Evolutionary conservation across 2,329 filamentous ascomycete genomes (phyloP).

Genomic region (Talaromyces sp.): DNA sequence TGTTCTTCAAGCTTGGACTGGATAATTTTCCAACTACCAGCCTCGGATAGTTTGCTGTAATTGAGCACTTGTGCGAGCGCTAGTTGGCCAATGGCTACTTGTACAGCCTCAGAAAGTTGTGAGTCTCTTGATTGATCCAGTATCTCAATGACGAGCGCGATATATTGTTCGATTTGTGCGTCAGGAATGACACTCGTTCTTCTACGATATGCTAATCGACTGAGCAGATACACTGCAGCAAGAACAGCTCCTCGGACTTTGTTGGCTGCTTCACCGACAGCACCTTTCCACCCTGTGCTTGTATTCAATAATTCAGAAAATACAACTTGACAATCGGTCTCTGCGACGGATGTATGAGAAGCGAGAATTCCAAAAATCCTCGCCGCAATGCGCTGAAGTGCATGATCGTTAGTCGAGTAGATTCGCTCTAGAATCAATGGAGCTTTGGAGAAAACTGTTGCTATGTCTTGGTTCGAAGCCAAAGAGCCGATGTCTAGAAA

Average conservation of each 20-base stretch:
- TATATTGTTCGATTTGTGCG: slow-evolving; percentile 40
- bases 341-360: slow-evolving; percentile 55
- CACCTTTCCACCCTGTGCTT: slow-evolving; percentile 53
- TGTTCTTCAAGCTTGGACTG: slow-evolving; percentile 62
- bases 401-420: slow-evolving; percentile 65
- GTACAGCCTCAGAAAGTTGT: slow-evolving; percentile 56
- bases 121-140: slow-evolving; percentile 54
- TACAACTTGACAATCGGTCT: slow-evolving; percentile 41
- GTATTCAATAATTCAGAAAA: slow-evolving; percentile 49
- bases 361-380: slow-evolving; percentile 72
- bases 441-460: slow-evolving; percentile 49
- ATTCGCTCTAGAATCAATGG: slow-evolving; percentile 58
- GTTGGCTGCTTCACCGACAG: slow-evolving; percentile 59
- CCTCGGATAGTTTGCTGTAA: slow-evolving; percentile 28
- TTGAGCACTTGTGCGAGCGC: slow-evolving; percentile 56
- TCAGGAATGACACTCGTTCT: slow-evolving; percentile 31
- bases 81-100: slow-evolving; percentile 59
- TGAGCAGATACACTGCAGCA: slow-evolving; percentile 57
- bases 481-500: slow-evolving; percentile 57
- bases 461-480: slow-evolving; percentile 52
- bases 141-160: slow-evolving; percentile 50
- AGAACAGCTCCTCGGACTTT: slow-evolving; percentile 60
- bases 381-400: slow-evolving; percentile 64
- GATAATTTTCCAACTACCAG: slow-evolving; percentile 45
- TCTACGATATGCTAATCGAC: slow-evolving; percentile 53